Percentiles rank a stretch among this genome's conserved stretches.
Evolutionary conservation across 2,329 filamentous ascomycete genomes (phyloP).

Genomic region (Shiraia sp.): DNA sequence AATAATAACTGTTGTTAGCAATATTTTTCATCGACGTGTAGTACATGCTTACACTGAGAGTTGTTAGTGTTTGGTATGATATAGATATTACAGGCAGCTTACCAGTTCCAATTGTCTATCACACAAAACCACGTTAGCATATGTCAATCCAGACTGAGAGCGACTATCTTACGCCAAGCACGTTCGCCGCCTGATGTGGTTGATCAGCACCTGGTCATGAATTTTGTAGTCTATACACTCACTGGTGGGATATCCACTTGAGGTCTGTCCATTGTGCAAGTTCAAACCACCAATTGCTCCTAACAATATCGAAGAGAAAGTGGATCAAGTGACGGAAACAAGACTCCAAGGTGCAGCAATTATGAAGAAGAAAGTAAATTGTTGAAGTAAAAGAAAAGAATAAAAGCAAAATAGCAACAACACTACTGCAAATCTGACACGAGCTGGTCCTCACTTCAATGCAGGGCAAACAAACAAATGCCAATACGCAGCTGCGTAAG

Average conservation of each 20-base stretch:
- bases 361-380: background rate
- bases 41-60: slow-evolving; percentile 23
- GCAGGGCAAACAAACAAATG: slow-evolving; percentile 5
- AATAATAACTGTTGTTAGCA: slow-evolving; percentile 16
- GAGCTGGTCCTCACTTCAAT: slow-evolving; percentile 5
- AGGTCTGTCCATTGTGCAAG: slow-evolving; percentile 29
- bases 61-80: slow-evolving; percentile 14
- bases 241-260: slow-evolving; percentile 42
- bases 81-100: slow-evolving; percentile 2
- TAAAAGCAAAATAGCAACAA: background rate
- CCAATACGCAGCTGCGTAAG: slow-evolving; percentile 3
- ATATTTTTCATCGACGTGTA: background rate
- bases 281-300: background rate
- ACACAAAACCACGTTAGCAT: slow-evolving; percentile 14
- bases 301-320: too few relatives aligned
- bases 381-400: background rate
- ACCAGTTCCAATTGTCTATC: slow-evolving; percentile 46
- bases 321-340: background rate
- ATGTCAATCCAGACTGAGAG: slow-evolving; percentile 2
- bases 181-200: slow-evolving; percentile 40
- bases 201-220: slow-evolving; percentile 21
- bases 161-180: slow-evolving; percentile 41
- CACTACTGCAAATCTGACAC: slow-evolving; percentile 3
- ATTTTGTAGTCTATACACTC: slow-evolving; percentile 7
- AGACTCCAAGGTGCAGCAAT: background rate